Evolutionary conservation across 768 basidiomycete genomes (phyloP), one percentile per base, ranked within the genome.

Genomic region (Suillus clintonianus): DNA sequence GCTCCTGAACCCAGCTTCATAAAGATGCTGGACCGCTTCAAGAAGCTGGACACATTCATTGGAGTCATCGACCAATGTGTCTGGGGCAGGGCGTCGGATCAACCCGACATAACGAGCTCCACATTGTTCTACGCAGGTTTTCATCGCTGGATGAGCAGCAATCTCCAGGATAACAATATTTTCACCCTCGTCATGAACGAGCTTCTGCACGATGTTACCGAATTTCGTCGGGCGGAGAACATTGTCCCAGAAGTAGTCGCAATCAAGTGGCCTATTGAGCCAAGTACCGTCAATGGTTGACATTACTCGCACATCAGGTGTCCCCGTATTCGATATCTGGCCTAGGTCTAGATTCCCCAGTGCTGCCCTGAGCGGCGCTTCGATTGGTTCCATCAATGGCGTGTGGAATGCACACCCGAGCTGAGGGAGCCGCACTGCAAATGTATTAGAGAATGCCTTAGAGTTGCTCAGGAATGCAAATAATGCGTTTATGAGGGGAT

Each of bases 241-340:
- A 56, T 76, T 78, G 27, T 78, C 73, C 77, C 77, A 78, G 62
- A 72, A 78, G 43, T 78, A 78, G 61, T 71, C 59, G 54, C 60
- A 45, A 32, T 67, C 62, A 24, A 72, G 66, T 4, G 64, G 53
- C 15, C 75, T 69, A 37, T 74, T 71, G 10, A 78, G 71, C 69
- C 76, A 70, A 27, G 65, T 69, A 11, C 77, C 76, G 30, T 79
- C 76, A 2, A 72, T 72, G 6, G 78, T 77, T 3, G 77, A 78
- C 72, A 76, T 78, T 1, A 78, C 75, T n/a, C 68, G 67, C 10
- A 68, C 71, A 11, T 65, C 41, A 8, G 67, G 67, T 2, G 69
- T 56, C 15, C 27, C 17, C 36, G 19, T 37, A 13, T 41, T 6
- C 17, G 34, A 27, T 39, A 30, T 57, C 5, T 24, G 56, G 39